Evolutionary conservation across 768 basidiomycete genomes (phyloP).

Genomic region (Russula earlei): DNA sequence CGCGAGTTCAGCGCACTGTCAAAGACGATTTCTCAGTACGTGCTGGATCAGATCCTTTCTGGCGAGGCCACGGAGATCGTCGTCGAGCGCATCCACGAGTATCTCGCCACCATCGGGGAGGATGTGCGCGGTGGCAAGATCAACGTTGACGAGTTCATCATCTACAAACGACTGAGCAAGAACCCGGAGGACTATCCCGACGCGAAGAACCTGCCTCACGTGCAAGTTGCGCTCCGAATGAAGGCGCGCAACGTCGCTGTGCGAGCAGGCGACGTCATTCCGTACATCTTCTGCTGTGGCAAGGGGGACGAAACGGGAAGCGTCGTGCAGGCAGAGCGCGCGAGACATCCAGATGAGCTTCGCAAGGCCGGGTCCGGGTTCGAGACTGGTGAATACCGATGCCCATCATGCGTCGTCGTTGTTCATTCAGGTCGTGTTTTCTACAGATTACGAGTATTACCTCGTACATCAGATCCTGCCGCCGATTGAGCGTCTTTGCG

Average conservation of each 20-base stretch:
- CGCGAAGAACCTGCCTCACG: slow-evolving; percentile 89
- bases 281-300: slow-evolving; percentile 85
- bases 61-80: slow-evolving; percentile 86
- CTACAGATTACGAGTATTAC: slow-evolving; percentile 83
- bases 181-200: slow-evolving; percentile 97
- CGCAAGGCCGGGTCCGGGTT: slow-evolving; percentile 55
- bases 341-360: slow-evolving; percentile 90
- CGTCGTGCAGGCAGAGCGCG: slow-evolving; percentile 77
- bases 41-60: slow-evolving; percentile 83
- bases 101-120: slow-evolving; percentile 66
- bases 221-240: slow-evolving; percentile 89
- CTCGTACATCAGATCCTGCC: slow-evolving; percentile 87
- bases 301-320: slow-evolving; percentile 65
- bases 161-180: slow-evolving; percentile 95
- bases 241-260: slow-evolving; percentile 76
- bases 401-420: background rate
- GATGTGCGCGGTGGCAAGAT: slow-evolving; percentile 69
- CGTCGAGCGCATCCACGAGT: slow-evolving; percentile 88
- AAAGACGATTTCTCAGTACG: slow-evolving; percentile 89
- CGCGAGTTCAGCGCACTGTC: slow-evolving; percentile 90
- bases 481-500: slow-evolving; percentile 90
- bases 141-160: slow-evolving; percentile 87
- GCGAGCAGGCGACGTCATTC: slow-evolving; percentile 84
- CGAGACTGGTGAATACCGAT: slow-evolving; percentile 54
- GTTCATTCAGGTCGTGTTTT: background rate